Conservation (phyloP, 1,284 basidiomycete genomes). For the Psilocybe mexicana region DNA sequence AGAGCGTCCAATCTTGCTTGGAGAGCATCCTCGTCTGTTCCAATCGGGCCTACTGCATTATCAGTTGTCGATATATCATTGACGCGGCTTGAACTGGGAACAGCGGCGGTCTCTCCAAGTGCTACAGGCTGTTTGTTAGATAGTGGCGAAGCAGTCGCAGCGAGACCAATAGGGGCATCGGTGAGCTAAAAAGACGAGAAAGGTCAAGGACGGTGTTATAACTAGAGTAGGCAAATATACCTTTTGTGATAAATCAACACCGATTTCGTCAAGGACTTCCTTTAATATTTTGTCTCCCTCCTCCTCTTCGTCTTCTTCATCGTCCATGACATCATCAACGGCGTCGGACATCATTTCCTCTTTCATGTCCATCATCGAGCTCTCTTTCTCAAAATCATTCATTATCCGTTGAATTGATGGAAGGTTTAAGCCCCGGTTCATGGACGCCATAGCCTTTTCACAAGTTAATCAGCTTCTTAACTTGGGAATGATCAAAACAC, state of each 20-base stretch:
- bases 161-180: conserved; percentile 79
- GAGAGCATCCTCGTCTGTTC: conserved; percentile 82
- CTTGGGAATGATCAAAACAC: conserved; percentile 27
- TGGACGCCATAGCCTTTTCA: conserved; percentile 94
- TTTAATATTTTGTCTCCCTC: conserved; percentile 96
- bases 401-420: conserved; percentile 95
- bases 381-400: conserved; percentile 98
- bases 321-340: conserved; percentile 98
- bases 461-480: conserved; percentile 12
- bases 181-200: conserved; percentile 58
- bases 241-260: conserved; percentile 89
- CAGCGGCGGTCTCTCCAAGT: conserved; percentile 62
- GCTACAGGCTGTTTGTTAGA: conserved; percentile 79
- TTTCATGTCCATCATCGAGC: conserved; percentile 99
- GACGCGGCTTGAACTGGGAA: conserved; percentile 32
- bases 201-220: conserved; percentile 6
- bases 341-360: conserved; percentile 99
- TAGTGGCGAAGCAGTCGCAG: conserved; percentile 59
- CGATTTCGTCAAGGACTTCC: conserved; percentile 97
- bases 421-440: conserved; percentile 96
- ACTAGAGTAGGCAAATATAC: conserved; percentile 43
- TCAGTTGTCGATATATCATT: conserved; percentile 38
- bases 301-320: conserved; percentile 94
- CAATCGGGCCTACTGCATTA: conserved; percentile 28
- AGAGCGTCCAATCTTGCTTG: conserved; percentile 87